Evolutionary conservation across 1,139 yeast species (phyloP).

Genomic region (Meyerozyma carpophila): DNA sequence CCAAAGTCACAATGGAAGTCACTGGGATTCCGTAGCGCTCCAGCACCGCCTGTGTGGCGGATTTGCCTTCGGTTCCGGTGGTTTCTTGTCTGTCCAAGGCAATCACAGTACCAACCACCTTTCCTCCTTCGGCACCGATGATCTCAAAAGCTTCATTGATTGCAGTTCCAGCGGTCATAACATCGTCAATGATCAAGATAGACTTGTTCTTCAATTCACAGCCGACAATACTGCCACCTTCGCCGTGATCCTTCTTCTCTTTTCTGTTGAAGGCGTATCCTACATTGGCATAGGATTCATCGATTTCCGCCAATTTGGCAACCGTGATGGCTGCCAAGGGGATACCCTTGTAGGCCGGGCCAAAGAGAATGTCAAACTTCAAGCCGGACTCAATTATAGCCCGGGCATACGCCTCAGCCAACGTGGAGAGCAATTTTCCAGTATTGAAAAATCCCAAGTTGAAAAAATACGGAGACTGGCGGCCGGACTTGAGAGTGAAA

Average conservation of each 20-base stretch:
- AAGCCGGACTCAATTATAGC: conserved; percentile 77
- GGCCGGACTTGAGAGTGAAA: conserved; percentile 87
- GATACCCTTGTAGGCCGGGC: conserved; percentile 98
- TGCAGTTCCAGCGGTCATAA: conserved; percentile 98
- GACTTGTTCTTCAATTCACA: conserved; percentile 64
- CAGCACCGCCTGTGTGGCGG: conserved; percentile 81
- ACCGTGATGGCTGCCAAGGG: conserved; percentile 92
- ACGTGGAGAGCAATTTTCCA: conserved; percentile 68
- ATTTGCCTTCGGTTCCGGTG: conserved; percentile 57
- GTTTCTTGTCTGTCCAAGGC: conserved; percentile 95
- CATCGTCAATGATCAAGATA: conserved; percentile 88
- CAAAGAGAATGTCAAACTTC: conserved; percentile 86
- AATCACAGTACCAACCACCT: conserved; percentile 77
- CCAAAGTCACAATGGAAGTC: conserved; percentile 68
- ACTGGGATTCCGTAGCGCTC: conserved; percentile 77
- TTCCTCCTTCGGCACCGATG: conserved; percentile 65
- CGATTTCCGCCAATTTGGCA: conserved; percentile 86
- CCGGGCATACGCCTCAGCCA: conserved; percentile 85
- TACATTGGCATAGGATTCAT: conserved; percentile 64
- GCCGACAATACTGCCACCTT: conserved; percentile 95
- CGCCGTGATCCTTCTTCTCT: conserved; percentile 97
- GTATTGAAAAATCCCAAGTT: conserved; percentile 86
- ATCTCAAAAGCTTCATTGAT: conserved; percentile 89
- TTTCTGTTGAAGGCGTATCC: conserved; percentile 78
- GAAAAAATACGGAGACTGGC: conserved; percentile 94